A percentile compares a stretch with the other conserved stretches of the same genome.
phyloP scores from a whole-genome alignment of 2,329 filamentous ascomycete species.

The Colletotrichum lupini region DNA sequence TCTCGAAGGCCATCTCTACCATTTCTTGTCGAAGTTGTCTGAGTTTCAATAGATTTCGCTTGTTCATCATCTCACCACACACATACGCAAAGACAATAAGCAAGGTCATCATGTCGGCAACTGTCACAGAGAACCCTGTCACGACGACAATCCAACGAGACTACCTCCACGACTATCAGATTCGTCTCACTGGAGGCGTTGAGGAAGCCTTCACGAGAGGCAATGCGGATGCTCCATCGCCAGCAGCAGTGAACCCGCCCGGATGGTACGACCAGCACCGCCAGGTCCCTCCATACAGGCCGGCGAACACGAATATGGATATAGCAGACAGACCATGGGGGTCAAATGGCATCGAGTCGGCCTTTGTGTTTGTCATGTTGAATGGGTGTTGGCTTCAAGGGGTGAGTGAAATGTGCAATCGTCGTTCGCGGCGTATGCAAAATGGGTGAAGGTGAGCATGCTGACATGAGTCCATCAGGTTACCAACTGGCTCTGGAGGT shows the following conservation, averaged over 20 bases:
- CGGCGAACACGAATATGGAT: constrained; percentile 38
- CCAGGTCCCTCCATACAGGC: constrained; percentile 40
- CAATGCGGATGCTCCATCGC: constrained; percentile 19
- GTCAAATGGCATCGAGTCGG: constrained; percentile 32
- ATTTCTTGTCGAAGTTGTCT: background rate
- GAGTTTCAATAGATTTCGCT: background rate
- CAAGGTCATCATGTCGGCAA: constrained; percentile 16
- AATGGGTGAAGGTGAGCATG: background rate
- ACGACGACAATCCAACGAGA: constrained; percentile 22
- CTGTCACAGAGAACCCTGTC: constrained; percentile 21
- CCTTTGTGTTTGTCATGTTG: constrained; percentile 41
- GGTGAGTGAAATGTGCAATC: constrained; percentile 2
- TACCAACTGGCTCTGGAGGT: constrained; percentile 30
- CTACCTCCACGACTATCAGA: constrained; percentile 30
- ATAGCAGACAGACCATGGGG: constrained; percentile 36
- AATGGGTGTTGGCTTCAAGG: constrained; percentile 37
- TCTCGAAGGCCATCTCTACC: background rate
- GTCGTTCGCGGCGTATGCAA: background rate
- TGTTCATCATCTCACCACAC: background rate
- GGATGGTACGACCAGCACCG: constrained; percentile 38
- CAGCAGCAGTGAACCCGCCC: constrained; percentile 31
- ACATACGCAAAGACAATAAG: background rate
- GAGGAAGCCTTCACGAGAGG: constrained; percentile 28
- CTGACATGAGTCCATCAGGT: constrained; percentile 13
- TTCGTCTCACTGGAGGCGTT: constrained; percentile 29